phyloP scores from a whole-genome alignment of 305 asterid genomes.

The Nicotiana rustica region DNA sequence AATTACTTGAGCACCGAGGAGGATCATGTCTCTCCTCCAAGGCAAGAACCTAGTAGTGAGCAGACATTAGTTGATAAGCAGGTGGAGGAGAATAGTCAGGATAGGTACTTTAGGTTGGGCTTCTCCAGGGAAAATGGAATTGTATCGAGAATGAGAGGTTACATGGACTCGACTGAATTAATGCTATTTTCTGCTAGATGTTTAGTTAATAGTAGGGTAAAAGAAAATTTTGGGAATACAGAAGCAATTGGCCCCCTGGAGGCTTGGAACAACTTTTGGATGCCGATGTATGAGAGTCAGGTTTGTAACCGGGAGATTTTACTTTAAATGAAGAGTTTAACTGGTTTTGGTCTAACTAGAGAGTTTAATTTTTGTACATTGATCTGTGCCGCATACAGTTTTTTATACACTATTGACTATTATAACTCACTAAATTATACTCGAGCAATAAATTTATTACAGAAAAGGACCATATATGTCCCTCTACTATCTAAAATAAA shows the following conservation, averaged over 20 bases:
- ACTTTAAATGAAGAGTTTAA: neutral
- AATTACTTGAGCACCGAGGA: constrained; percentile 48
- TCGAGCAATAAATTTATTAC: too few species aligned
- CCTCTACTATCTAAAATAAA: too few species aligned
- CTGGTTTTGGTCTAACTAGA: neutral
- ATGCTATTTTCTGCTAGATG: constrained; percentile 81
- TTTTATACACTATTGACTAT: too few species aligned
- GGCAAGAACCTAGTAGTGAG: constrained; percentile 35
- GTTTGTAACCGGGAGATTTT: constrained; percentile 25
- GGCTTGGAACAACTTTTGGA: constrained; percentile 65
- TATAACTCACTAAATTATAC: too few species aligned
- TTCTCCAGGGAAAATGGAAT: constrained; percentile 56
- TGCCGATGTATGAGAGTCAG: constrained; percentile 47
- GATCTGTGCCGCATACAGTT: neutral
- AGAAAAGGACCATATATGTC: too few species aligned
- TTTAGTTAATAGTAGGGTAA: constrained; percentile 48
- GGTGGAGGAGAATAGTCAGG: constrained; percentile 42
- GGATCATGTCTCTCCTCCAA: constrained; percentile 38
- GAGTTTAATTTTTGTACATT: neutral
- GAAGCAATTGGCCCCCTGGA: constrained; percentile 59
- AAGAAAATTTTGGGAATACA: constrained; percentile 40
- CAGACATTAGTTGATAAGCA: constrained; percentile 38
- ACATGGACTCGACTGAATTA: constrained; percentile 61
- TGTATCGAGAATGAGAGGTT: constrained; percentile 64
- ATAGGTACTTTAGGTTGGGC: constrained; percentile 43